A percentile compares a stretch with the other conserved stretches of the same genome.
Evolutionary conservation across 2,329 filamentous ascomycete genomes (phyloP).

Genomic region (Pleomassaria siparia): DNA sequence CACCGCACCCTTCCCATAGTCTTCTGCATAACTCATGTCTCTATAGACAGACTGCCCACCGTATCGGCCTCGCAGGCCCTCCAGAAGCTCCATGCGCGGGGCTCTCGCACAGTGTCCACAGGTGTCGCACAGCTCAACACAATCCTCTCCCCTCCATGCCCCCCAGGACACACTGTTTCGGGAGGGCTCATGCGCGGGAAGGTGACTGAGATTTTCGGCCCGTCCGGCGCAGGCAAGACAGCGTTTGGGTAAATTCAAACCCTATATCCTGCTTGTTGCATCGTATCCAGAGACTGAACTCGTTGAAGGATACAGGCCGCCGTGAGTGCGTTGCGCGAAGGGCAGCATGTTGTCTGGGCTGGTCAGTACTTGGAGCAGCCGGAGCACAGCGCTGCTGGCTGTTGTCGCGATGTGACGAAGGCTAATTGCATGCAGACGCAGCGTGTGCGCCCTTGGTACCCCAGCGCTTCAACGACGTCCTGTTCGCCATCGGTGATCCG

Average conservation of each 20-base stretch:
- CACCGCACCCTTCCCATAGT: not conserved
- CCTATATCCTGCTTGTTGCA: constrained; percentile 11
- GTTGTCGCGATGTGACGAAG: constrained; percentile 7
- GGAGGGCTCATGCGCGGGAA: constrained; percentile 72
- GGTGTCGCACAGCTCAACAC: constrained; percentile 53
- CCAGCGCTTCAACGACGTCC: constrained; percentile 52
- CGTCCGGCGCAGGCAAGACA: constrained; percentile 84
- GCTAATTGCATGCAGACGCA: constrained; percentile 47
- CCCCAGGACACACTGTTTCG: constrained; percentile 22
- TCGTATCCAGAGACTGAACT: constrained; percentile 27
- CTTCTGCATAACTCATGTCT: constrained; percentile 16
- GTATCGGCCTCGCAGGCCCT: constrained; percentile 74
- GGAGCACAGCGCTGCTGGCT: constrained; percentile 13
- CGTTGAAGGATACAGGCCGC: constrained; percentile 67
- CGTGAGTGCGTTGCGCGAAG: constrained; percentile 62
- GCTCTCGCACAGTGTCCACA: constrained; percentile 50
- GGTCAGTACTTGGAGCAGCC: constrained; percentile 56
- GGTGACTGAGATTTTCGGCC: constrained; percentile 85
- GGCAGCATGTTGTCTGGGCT: constrained; percentile 75
- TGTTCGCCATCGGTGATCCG: constrained; percentile 23
- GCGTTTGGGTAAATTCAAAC: constrained; percentile 66
- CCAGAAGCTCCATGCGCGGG: constrained; percentile 58
- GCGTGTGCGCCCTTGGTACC: constrained; percentile 54
- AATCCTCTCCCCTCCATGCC: constrained; percentile 34
- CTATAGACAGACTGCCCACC: constrained; percentile 71